These are phyloP conservation scores for Rhizoclosmatium globosum DNA, from an alignment of 192 early-diverging fungal genomes.

Conservation along the genomic window DNA sequence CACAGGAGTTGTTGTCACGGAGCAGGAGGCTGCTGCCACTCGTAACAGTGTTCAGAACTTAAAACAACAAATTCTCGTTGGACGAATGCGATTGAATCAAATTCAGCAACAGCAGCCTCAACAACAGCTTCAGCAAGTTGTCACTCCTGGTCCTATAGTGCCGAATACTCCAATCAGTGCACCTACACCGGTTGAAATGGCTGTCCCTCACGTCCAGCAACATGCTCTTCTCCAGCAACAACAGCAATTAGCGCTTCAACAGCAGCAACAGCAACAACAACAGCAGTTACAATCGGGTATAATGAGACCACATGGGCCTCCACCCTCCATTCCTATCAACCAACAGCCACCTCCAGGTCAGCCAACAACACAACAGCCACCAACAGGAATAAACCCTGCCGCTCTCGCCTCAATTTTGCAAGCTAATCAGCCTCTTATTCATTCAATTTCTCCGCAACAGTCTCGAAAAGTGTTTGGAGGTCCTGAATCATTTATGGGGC, in stretches of 20 bases:
- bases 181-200: background rate
- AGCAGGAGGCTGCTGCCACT: slow-evolving; percentile 1
- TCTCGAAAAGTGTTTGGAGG: slow-evolving; percentile 27
- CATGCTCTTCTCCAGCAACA: background rate
- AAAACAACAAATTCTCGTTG: slow-evolving; percentile 3
- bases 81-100: background rate
- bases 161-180: background rate
- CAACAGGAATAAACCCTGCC: background rate
- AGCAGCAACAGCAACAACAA: background rate
- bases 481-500: slow-evolving; percentile 17
- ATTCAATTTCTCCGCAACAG: slow-evolving; percentile 14
- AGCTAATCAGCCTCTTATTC: background rate
- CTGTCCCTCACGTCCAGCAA: background rate
- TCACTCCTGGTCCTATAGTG: background rate
- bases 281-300: background rate
- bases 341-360: slow-evolving; percentile 9
- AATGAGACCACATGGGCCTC: background rate
- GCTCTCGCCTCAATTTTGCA: background rate
- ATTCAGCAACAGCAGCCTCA: slow-evolving; percentile 7
- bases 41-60: background rate
- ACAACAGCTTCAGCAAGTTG: background rate
- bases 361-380: background rate
- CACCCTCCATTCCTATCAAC: background rate
- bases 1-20: background rate
- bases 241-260: background rate